Evolutionary conservation across 345 rosid genomes (phyloP).

Genomic region (Brassica cretica): DNA sequence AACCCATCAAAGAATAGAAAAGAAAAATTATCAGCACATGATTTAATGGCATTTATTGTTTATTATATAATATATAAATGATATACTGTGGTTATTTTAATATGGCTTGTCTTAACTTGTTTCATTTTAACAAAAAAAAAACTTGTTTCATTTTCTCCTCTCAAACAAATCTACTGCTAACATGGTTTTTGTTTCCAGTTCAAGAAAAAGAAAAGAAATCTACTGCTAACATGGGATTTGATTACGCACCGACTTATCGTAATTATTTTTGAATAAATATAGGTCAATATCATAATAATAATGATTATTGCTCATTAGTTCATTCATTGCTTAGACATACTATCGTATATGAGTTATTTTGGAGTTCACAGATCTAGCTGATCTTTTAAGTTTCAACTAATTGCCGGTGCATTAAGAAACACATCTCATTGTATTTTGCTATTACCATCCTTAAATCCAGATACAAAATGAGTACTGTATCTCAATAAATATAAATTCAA

Average conservation of each 20-base stretch:
- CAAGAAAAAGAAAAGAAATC: background rate
- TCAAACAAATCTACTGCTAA: background rate
- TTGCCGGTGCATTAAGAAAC: slow-evolving; percentile 40
- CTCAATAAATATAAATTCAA: slow-evolving; percentile 1
- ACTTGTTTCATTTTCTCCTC: background rate
- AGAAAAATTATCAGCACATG: background rate
- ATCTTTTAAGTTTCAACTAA: slow-evolving; percentile 25
- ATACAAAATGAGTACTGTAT: slow-evolving; percentile 30
- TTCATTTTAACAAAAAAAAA: background rate
- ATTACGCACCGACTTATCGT: background rate
- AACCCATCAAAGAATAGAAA: slow-evolving; percentile 3
- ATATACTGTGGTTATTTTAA: background rate
- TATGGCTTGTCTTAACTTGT: background rate
- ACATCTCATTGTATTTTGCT: slow-evolving; percentile 23
- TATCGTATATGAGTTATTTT: background rate
- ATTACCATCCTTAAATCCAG: slow-evolving; percentile 29
- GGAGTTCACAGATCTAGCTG: slow-evolving; percentile 27
- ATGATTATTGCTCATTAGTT: background rate
- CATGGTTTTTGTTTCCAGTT: background rate
- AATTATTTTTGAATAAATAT: background rate
- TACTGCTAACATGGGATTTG: background rate
- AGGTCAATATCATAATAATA: background rate
- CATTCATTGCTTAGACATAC: background rate
- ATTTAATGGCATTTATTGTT: background rate
- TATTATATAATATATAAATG: background rate